A percentile compares a stretch with the other conserved stretches of the same genome.
These are phyloP conservation scores for Aspergillus affinis DNA, from an alignment of 495 filamentous ascomycete species.

Conservation along the genomic window DNA sequence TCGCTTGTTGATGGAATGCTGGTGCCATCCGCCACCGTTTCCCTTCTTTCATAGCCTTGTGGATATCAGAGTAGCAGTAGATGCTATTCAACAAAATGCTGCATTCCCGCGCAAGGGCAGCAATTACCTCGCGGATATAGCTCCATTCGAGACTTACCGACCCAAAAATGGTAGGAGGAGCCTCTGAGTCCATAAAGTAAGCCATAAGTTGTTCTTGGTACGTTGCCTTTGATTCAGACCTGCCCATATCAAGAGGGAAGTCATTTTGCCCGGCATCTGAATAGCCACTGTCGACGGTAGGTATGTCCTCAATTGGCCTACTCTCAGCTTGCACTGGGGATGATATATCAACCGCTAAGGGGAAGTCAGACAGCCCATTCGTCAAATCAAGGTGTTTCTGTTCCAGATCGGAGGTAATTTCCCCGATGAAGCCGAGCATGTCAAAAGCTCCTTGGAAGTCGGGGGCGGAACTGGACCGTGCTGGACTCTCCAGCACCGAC, in stretches of 20 bases:
- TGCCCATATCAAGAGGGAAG: not conserved
- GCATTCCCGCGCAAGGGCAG: constrained; percentile 28
- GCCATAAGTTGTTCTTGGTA: constrained; percentile 38
- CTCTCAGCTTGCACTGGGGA: not conserved
- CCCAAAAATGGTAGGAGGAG: constrained; percentile 39
- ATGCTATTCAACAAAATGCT: constrained; percentile 32
- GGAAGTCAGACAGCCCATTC: constrained; percentile 23
- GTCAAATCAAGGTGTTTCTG: constrained; percentile 41
- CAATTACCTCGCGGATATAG: constrained; percentile 30
- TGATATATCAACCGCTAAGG: not conserved
- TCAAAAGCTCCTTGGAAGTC: constrained; percentile 29
- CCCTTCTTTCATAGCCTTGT: constrained; percentile 31
- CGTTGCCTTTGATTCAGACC: constrained; percentile 15
- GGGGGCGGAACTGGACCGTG: not conserved
- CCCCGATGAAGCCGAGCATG: constrained; percentile 43
- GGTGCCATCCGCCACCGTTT: constrained; percentile 34
- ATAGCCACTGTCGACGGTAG: not conserved
- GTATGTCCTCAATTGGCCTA: not conserved
- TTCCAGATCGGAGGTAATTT: constrained; percentile 39
- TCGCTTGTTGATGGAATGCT: constrained; percentile 34
- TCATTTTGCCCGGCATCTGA: not conserved
- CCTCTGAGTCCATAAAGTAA: constrained; percentile 33
- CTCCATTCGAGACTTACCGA: constrained; percentile 38
- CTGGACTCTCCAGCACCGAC: constrained; percentile 12
- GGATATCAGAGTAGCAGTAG: constrained; percentile 40